Evolutionary conservation across 495 filamentous ascomycete species (phyloP).

Genomic region (Aspergillus mulundensis): DNA sequence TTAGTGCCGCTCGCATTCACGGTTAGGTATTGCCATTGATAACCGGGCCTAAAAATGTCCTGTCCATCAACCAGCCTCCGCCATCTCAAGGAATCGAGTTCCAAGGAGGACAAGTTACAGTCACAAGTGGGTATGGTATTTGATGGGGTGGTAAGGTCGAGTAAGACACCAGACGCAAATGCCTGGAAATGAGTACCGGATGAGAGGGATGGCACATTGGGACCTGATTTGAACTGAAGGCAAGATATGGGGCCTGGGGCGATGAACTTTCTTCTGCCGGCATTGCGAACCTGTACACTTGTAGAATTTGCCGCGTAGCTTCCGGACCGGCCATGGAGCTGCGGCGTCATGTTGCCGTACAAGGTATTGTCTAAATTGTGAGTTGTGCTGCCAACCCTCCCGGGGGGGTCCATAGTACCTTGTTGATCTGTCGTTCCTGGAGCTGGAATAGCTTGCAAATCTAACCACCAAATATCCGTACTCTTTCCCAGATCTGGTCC

Average conservation of each 20-base stretch:
- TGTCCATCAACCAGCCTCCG: slow-evolving; percentile 88
- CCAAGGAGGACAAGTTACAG: slow-evolving; percentile 83
- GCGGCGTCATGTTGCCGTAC: slow-evolving; percentile 37
- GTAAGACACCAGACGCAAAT: slow-evolving; percentile 84
- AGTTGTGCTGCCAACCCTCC: slow-evolving; percentile 29
- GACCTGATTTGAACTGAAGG: slow-evolving; percentile 81
- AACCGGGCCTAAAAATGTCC: slow-evolving; percentile 82
- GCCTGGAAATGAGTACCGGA: slow-evolving; percentile 91
- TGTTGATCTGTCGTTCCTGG: slow-evolving; percentile 72
- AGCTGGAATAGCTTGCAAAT: slow-evolving; percentile 82
- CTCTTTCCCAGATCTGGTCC: slow-evolving; percentile 93
- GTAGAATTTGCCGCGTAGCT: slow-evolving; percentile 88
- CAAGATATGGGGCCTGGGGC: slow-evolving; percentile 88
- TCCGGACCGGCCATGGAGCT: slow-evolving; percentile 52
- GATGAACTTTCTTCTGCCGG: slow-evolving; percentile 64
- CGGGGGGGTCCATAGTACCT: slow-evolving; percentile 53
- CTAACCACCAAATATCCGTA: slow-evolving; percentile 94
- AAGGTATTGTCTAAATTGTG: slow-evolving; percentile 39
- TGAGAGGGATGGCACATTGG: slow-evolving; percentile 80
- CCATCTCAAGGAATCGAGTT: slow-evolving; percentile 83
- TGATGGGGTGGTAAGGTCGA: slow-evolving; percentile 91
- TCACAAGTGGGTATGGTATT: slow-evolving; percentile 78
- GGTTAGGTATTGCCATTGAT: slow-evolving; percentile 96
- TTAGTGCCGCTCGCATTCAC: slow-evolving; percentile 91
- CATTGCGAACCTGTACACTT: slow-evolving; percentile 74